phyloP scores from a whole-genome alignment of 2,329 filamentous ascomycete genomes.

The Ciborinia camelliae region DNA sequence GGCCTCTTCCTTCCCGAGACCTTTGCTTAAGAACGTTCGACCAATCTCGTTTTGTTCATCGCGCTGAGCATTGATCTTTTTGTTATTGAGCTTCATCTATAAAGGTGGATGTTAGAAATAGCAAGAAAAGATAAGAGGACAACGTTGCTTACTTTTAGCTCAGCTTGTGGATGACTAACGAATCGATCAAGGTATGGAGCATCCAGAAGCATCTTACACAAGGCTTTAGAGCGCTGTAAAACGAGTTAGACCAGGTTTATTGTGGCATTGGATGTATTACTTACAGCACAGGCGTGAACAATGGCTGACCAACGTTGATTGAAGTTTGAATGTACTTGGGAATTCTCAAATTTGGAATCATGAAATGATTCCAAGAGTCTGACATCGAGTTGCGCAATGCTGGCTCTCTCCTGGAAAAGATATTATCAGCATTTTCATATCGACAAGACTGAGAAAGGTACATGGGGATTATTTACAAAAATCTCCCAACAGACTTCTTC shows the following conservation, averaged over 20 bases:
- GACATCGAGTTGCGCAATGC: slow-evolving; percentile 18
- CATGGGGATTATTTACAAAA: slow-evolving; percentile 23
- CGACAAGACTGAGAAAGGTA: background rate
- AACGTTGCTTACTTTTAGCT: slow-evolving; percentile 27
- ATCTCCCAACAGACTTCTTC: slow-evolving; percentile 28
- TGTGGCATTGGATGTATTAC: background rate
- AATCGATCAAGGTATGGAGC: slow-evolving; percentile 21
- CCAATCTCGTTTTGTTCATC: slow-evolving; percentile 32
- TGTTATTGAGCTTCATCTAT: slow-evolving; percentile 32
- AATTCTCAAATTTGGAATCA: slow-evolving; percentile 18
- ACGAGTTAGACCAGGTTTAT: background rate
- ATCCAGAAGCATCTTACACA: slow-evolving; percentile 33
- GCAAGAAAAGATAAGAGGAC: background rate
- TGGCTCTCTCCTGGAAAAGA: slow-evolving; percentile 16
- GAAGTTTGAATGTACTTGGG: slow-evolving; percentile 17
- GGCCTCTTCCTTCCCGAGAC: slow-evolving; percentile 3
- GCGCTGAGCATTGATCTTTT: slow-evolving; percentile 31
- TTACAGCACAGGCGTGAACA: slow-evolving; percentile 23
- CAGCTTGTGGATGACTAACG: slow-evolving; percentile 26
- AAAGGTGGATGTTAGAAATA: background rate
- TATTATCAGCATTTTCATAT: background rate
- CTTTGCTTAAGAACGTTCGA: slow-evolving; percentile 22
- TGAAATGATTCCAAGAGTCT: slow-evolving; percentile 22
- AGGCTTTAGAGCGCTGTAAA: slow-evolving; percentile 26
- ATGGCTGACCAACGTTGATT: slow-evolving; percentile 22